Conservation (phyloP, 495 filamentous ascomycete genomes). For the Tetracladium setigerum region DNA sequence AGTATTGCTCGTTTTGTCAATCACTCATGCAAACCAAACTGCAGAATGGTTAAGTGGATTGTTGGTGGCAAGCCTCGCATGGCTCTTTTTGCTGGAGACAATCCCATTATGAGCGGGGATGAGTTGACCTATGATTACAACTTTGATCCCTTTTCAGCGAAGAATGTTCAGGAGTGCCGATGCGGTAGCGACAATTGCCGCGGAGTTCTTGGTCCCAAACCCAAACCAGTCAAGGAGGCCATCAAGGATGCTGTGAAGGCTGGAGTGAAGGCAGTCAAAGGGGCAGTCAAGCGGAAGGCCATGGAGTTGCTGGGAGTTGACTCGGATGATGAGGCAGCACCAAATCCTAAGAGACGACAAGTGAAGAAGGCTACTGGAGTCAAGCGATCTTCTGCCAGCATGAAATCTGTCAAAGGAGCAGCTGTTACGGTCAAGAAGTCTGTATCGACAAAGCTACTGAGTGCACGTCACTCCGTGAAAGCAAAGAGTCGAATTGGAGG, state of each 20-base stretch:
- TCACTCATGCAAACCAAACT: conserved; percentile 96
- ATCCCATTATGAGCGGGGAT: conserved; percentile 84
- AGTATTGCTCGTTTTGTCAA: conserved; percentile 97
- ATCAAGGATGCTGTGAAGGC: conserved; percentile 36
- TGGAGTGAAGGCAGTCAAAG: conserved; percentile 27
- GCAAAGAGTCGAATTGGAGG: conserved; percentile 4
- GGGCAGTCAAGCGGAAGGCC: conserved; percentile 33
- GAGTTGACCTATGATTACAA: conserved; percentile 99
- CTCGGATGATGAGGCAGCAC: conserved; percentile 19
- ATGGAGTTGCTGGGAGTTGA: conserved; percentile 30
- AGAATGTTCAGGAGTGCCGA: conserved; percentile 76
- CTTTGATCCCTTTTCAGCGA: conserved; percentile 81
- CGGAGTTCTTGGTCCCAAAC: conserved; percentile 69
- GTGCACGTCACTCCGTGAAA: conserved; percentile 7
- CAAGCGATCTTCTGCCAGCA: conserved; percentile 21
- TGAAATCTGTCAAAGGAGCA: conserved; percentile 14
- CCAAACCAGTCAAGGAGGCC: conserved; percentile 30
- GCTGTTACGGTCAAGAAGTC: conserved; percentile 19
- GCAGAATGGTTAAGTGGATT: conserved; percentile 94
- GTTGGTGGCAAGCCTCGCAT: conserved; percentile 93
- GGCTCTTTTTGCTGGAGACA: conserved; percentile 91
- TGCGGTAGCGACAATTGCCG: conserved; percentile 73
- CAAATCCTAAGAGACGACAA: conserved; percentile 33
- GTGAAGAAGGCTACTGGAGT: conserved; percentile 27
- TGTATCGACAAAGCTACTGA: conserved; percentile 10